These are phyloP conservation scores for Talaromyces albobiverticillius DNA, from an alignment of 2,329 filamentous ascomycete genomes.

Conservation along the genomic window DNA sequence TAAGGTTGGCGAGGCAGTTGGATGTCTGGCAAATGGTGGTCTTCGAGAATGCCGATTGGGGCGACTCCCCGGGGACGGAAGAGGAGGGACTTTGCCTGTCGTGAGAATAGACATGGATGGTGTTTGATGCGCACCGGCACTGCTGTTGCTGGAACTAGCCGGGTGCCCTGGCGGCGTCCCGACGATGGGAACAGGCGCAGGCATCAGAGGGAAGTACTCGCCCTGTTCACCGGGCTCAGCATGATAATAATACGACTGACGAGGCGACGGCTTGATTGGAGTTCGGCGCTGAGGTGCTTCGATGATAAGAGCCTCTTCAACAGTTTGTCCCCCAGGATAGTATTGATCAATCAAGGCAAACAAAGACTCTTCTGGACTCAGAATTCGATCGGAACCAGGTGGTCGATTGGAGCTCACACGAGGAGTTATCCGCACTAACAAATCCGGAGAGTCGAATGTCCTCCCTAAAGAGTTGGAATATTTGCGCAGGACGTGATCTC, in stretches of 20 bases:
- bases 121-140: conserved; percentile 40
- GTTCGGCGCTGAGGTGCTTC: conserved; percentile 76
- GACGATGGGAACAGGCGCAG: conserved; percentile 46
- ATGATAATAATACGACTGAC: conserved; percentile 48
- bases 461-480: conserved; percentile 90
- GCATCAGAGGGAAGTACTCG: conserved; percentile 80
- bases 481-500: conserved; percentile 87
- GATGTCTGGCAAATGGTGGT: conserved; percentile 62
- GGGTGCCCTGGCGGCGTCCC: conserved; percentile 41
- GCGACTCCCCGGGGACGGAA: conserved; percentile 77
- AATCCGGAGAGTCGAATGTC: conserved; percentile 85
- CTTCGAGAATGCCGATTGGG: conserved; percentile 54
- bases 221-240: conserved; percentile 67
- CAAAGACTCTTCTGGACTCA: conserved; percentile 86
- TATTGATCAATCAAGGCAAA: conserved; percentile 73
- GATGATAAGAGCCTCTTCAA: conserved; percentile 88
- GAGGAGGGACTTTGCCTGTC: conserved; percentile 73
- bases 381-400: conserved; percentile 59
- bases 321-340: conserved; percentile 80
- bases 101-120: conserved; percentile 77
- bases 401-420: conserved; percentile 54
- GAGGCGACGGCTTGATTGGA: conserved; percentile 71
- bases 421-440: conserved; percentile 73
- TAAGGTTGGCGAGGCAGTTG: conserved; percentile 78
- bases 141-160: conserved; percentile 41